Evolutionary conservation across 2,329 filamentous ascomycete genomes (phyloP), one percentile per base, ranked within the genome.

Genomic region (Talaromyces sp.): DNA sequence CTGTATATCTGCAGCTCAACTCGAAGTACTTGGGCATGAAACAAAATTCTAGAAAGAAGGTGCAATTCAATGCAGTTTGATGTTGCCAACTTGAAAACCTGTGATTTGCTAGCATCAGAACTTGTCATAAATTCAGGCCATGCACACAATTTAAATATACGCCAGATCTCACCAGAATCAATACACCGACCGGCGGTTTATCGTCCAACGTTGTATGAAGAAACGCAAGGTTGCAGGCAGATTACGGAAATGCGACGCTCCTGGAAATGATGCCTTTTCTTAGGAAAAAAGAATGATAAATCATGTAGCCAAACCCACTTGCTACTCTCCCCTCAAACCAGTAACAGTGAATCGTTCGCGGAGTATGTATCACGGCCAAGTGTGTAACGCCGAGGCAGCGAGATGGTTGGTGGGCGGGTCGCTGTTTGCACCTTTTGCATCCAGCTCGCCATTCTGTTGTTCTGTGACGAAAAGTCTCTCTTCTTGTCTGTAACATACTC

Each of bases 351-450:
- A 46, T 46, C 35, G 43, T 24, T 24, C 17, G 12, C 9, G 19
- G 43, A 46, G 43, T 19, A 46, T 46, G 43, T 46, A 19, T 46
- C 43, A 46, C 43, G 43, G 43, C 43, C 21, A 24, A 46, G 19
- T 11, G 43, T 46, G 43, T 46, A 24, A 46, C 43, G 19, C 43
- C 21, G 43, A 24, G 19, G 21, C 43, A 3, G 43, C 43, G 19
- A 19, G 9, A 21, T 46, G 43, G 43, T 24, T 46, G 43, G 21
- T 19, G 26, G 3, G 24, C 17, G 14, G 26, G 17, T 29, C 29
- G 32, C 14, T 55, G 53, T 55, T 55, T 55, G 53, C 53, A 55
- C 31, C 31, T 1, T 55, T 55, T 55, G 53, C 53, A 55, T 38
- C 53, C n/a, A 31, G 53, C 53, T 55, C 53, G 53, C 29, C 53